Conservation (phyloP, 768 basidiomycete genomes). For the Mycena crocata region DNA sequence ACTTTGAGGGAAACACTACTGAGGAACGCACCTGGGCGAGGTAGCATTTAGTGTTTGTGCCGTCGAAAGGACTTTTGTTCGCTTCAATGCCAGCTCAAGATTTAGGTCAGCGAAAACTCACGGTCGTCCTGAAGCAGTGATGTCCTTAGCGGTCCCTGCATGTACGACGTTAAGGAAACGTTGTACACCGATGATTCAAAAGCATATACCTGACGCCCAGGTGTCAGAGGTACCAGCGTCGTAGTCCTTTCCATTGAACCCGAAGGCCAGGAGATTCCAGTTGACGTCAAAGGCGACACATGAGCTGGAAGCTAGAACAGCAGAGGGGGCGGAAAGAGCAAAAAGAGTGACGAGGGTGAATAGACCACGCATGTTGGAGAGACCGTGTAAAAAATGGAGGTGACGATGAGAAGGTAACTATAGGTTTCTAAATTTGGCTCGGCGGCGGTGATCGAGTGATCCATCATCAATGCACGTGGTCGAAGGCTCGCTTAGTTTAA, state of each 20-base stretch:
- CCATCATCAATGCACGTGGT: no score
- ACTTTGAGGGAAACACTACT: background rate
- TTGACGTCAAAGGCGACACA: conserved; percentile 84
- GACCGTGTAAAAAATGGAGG: background rate
- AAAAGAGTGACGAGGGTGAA: conserved; percentile 67
- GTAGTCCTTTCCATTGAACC: conserved; percentile 87
- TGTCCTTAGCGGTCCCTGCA: conserved; percentile 68
- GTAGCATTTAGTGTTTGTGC: conserved; percentile 74
- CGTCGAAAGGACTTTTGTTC: conserved; percentile 69
- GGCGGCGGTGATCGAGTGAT: no score
- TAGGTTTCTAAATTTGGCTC: background rate
- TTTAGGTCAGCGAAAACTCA: conserved; percentile 50
- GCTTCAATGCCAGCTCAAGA: conserved; percentile 15
- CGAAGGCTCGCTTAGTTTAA: no score
- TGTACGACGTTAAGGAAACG: conserved; percentile 21
- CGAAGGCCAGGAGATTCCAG: conserved; percentile 91
- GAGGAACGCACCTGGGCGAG: conserved; percentile 66
- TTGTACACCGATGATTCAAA: no score
- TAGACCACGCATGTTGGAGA: conserved; percentile 33
- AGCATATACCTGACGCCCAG: conserved; percentile 70
- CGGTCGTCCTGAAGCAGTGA: conserved; percentile 84
- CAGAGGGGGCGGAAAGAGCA: conserved; percentile 47
- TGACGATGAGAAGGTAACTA: background rate
- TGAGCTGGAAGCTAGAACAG: conserved; percentile 53
- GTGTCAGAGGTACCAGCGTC: conserved; percentile 76